Evolutionary conservation across 2,329 filamentous ascomycete species (phyloP).

Genomic region (Chrysoporthe puriensis): DNA sequence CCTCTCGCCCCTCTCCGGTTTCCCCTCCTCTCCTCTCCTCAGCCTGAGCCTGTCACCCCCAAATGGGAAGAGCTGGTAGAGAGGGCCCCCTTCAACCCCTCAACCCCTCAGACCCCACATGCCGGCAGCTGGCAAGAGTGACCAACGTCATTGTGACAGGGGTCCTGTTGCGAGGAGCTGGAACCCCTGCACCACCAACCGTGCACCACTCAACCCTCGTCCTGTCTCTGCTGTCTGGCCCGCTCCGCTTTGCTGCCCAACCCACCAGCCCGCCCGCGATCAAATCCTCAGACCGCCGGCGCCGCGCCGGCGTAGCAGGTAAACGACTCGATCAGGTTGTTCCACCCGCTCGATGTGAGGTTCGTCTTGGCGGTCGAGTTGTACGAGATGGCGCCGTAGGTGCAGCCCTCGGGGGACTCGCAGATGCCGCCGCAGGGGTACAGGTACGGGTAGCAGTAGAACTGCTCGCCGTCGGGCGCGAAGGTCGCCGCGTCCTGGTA

Average conservation of each 20-base stretch:
- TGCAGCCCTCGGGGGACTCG: conserved; percentile 56
- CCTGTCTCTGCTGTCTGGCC: not conserved
- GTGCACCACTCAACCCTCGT: not conserved
- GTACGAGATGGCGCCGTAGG: conserved; percentile 52
- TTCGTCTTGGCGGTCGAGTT: conserved; percentile 52
- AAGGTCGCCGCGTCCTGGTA: conserved; percentile 51
- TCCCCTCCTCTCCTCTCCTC: too few species aligned
- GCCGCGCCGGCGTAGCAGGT: conserved; percentile 36
- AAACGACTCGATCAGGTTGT: conserved; percentile 44
- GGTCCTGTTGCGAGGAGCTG: not conserved
- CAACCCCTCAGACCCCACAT: conserved; percentile 13
- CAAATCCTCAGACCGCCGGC: not conserved
- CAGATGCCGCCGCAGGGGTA: conserved; percentile 48
- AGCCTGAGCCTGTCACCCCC: not conserved
- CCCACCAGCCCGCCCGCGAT: too few species aligned
- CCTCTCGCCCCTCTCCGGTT: not conserved
- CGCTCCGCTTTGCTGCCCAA: too few species aligned
- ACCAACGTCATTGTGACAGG: conserved; percentile 19
- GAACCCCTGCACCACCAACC: not conserved
- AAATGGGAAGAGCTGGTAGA: not conserved
- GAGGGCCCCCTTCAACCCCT: not conserved
- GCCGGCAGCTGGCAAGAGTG: conserved; percentile 4
- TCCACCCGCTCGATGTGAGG: conserved; percentile 48
- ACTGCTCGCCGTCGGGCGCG: conserved; percentile 53
- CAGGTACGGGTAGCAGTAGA: conserved; percentile 52